phyloP scores from a whole-genome alignment of 2,329 filamentous ascomycete species.

The Pestalotiopsis sp. region DNA sequence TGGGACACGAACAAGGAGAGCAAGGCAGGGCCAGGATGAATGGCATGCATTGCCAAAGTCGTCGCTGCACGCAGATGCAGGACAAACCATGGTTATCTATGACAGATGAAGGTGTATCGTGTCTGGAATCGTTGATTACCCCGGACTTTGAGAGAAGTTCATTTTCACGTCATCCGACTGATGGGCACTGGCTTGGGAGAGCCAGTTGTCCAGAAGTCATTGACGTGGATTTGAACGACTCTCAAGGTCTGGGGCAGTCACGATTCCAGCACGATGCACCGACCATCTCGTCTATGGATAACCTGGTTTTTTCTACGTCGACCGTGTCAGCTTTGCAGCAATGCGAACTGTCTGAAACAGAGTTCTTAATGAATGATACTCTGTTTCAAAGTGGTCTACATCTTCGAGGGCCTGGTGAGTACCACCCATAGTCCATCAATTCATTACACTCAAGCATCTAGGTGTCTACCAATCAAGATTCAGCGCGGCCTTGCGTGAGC shows the following conservation, averaged over 20 bases:
- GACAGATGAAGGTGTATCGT: neutral
- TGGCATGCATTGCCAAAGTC: neutral
- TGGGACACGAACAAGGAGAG: no score
- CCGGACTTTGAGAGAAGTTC: neutral
- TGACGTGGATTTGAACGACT: neutral
- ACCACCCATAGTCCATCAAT: neutral
- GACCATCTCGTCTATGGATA: neutral
- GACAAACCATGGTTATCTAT: neutral
- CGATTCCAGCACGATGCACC: neutral
- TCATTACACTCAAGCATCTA: neutral
- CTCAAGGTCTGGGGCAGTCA: neutral
- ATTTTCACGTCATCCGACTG: neutral
- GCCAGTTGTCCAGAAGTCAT: neutral
- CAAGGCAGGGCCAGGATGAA: neutral
- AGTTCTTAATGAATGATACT: neutral
- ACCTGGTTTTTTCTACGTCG: slow-evolving; percentile 4
- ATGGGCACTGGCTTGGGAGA: slow-evolving; percentile 8
- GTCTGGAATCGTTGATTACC: neutral
- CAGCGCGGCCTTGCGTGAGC: neutral
- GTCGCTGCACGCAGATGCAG: slow-evolving; percentile 8
- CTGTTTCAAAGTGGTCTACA: neutral
- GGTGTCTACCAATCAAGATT: neutral
- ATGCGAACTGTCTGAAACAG: neutral
- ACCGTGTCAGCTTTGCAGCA: neutral
- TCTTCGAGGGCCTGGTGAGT: neutral